A percentile compares a stretch with the other conserved stretches of the same genome.
Conservation (phyloP, 805 yeast species). For the Vanderwaltozyma yarrowii region DNA sequence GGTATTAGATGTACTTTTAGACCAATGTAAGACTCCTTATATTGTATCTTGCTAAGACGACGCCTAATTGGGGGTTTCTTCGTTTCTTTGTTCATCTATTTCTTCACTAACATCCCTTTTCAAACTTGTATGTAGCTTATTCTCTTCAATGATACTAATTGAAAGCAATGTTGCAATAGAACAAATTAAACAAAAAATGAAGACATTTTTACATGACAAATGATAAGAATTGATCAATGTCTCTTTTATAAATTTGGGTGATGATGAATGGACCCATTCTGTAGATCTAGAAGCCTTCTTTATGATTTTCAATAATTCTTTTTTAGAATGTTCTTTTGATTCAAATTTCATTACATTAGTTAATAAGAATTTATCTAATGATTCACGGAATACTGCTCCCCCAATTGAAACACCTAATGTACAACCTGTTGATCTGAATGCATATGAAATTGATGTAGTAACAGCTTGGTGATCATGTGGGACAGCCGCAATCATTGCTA, state of each 20-base stretch:
- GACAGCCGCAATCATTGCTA: conserved; percentile 64
- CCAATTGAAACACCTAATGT: conserved; percentile 68
- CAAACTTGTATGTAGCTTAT: conserved; percentile 44
- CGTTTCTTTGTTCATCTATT: background rate
- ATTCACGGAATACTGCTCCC: conserved; percentile 48
- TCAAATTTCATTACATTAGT: conserved; percentile 23
- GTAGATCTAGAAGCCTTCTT: conserved; percentile 46
- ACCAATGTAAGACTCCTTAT: too few relatives aligned
- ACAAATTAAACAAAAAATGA: conserved; percentile 31
- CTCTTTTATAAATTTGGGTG: conserved; percentile 42
- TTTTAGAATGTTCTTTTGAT: conserved; percentile 26
- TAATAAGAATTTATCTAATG: conserved; percentile 27
- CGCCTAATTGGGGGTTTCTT: too few relatives aligned
- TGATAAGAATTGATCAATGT: conserved; percentile 44
- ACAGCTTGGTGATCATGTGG: conserved; percentile 65
- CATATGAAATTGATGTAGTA: conserved; percentile 83
- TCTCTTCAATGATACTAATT: conserved; percentile 45
- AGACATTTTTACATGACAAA: conserved; percentile 43
- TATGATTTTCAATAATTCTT: conserved; percentile 36
- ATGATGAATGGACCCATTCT: conserved; percentile 38
- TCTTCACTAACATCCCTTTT: conserved; percentile 12
- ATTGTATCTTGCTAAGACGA: too few relatives aligned
- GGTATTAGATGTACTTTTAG: too few relatives aligned
- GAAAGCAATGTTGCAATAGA: conserved; percentile 28
- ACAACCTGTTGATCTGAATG: conserved; percentile 80